Conservation (phyloP, 192 early-diverging fungal genomes). For the Coemansia sp. region DNA sequence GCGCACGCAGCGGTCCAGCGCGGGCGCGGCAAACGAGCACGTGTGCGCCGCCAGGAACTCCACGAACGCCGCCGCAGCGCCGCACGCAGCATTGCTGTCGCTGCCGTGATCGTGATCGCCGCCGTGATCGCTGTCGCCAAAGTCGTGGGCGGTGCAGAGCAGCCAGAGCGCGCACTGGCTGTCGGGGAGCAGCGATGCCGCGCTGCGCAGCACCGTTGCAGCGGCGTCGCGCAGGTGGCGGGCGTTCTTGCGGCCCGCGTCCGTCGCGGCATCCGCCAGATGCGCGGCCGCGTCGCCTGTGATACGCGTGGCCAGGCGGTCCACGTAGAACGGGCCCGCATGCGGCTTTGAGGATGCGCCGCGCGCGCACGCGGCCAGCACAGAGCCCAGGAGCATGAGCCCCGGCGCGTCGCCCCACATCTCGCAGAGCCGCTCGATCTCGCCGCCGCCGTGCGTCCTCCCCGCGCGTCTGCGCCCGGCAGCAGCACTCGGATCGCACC, state of each 20-base stretch:
- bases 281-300: background rate
- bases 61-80: slow-evolving; percentile 2
- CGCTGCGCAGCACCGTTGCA: slow-evolving; percentile 2
- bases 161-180: slow-evolving; percentile 24
- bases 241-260: slow-evolving; percentile 14
- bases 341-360: background rate
- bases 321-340: slow-evolving; percentile 8
- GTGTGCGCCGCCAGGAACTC: slow-evolving; percentile 22
- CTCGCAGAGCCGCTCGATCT: slow-evolving; percentile 35
- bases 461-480: too few relatives aligned
- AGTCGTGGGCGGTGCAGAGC: slow-evolving; percentile 17
- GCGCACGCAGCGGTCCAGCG: background rate
- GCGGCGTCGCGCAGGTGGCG: slow-evolving; percentile 21
- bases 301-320: slow-evolving; percentile 16
- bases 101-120: too few relatives aligned
- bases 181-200: slow-evolving; percentile 3
- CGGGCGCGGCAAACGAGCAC: slow-evolving; percentile 15
- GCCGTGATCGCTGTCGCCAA: too few relatives aligned
- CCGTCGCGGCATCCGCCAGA: background rate
- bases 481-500: slow-evolving; percentile 8
- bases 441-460: slow-evolving; percentile 14
- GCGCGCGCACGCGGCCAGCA: slow-evolving; percentile 20
- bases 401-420: slow-evolving; percentile 37
- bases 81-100: too few relatives aligned
- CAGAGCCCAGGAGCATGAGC: slow-evolving; percentile 17